A percentile compares a stretch with the other conserved stretches of the same genome.
These are phyloP conservation scores for Penicillium psychrosexuale DNA, from an alignment of 2,329 filamentous ascomycete genomes.

Conservation along the genomic window DNA sequence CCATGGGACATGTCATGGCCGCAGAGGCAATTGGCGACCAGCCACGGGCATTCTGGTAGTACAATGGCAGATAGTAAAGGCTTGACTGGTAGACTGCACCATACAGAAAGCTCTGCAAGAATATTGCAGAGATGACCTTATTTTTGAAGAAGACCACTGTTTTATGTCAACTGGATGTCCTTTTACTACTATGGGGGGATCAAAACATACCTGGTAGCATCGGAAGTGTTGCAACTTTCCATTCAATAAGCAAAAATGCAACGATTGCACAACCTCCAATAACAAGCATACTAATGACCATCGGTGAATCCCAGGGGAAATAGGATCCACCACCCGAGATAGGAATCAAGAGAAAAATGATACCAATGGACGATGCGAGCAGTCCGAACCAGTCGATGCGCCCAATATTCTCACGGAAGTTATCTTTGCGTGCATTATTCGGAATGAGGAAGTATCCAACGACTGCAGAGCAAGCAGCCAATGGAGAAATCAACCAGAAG, in stretches of 20 bases:
- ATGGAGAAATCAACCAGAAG: conserved; percentile 53
- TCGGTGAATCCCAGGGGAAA: conserved; percentile 55
- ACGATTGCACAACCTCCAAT: conserved; percentile 49
- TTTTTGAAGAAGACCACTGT: conserved; percentile 52
- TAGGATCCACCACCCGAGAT: conserved; percentile 60
- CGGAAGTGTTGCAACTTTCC: conserved; percentile 54
- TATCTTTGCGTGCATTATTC: conserved; percentile 48
- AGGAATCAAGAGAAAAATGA: conserved; percentile 61
- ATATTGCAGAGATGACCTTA: conserved; percentile 52
- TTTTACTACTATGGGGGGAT: not conserved
- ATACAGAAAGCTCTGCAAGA: conserved; percentile 59
- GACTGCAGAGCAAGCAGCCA: conserved; percentile 48
- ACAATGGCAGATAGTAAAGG: conserved; percentile 61
- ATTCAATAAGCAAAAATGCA: conserved; percentile 55
- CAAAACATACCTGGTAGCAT: conserved; percentile 52
- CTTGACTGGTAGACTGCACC: conserved; percentile 59
- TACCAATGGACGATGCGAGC: conserved; percentile 52
- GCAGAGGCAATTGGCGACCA: conserved; percentile 51
- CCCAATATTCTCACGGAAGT: conserved; percentile 48
- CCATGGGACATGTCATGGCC: conserved; percentile 50
- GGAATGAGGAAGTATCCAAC: conserved; percentile 53
- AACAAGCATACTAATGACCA: conserved; percentile 59
- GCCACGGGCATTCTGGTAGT: conserved; percentile 57
- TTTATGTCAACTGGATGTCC: conserved; percentile 5
- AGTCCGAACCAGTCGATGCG: conserved; percentile 61